Evolutionary conservation across 257 asterid genomes (phyloP).

Genomic region (Haberlea rhodopensis): DNA sequence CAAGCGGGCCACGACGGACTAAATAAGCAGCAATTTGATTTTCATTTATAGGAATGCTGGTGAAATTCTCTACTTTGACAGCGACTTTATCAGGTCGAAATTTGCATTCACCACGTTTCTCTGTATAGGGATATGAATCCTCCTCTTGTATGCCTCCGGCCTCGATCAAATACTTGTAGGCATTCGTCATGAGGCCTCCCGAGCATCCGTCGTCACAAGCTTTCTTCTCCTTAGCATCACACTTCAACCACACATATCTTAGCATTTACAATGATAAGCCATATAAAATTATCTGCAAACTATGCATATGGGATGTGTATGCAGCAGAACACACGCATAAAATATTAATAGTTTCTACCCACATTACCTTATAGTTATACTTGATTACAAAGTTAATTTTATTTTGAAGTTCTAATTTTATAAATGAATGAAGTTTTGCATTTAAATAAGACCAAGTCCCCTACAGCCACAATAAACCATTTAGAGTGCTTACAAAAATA

Average conservation of each 20-base stretch:
- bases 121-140: slow-evolving; percentile 62
- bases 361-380: too few relatives aligned
- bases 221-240: slow-evolving; percentile 52
- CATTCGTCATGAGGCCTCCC: slow-evolving; percentile 89
- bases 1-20: slow-evolving; percentile 74
- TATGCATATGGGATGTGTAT: too few relatives aligned
- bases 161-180: slow-evolving; percentile 65
- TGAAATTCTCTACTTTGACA: slow-evolving; percentile 51
- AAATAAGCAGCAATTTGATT: slow-evolving; percentile 65
- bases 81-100: slow-evolving; percentile 51
- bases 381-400: too few relatives aligned
- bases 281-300: too few relatives aligned
- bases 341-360: too few relatives aligned
- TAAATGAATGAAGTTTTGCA: too few relatives aligned
- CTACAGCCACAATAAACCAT: too few relatives aligned
- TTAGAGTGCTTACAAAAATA: too few relatives aligned
- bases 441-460: too few relatives aligned
- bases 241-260: slow-evolving; percentile 29
- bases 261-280: too few relatives aligned
- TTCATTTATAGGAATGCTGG: slow-evolving; percentile 53
- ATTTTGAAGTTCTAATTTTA: too few relatives aligned
- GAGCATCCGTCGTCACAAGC: slow-evolving; percentile 70
- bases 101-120: slow-evolving; percentile 61
- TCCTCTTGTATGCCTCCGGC: slow-evolving; percentile 81
- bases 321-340: too few relatives aligned